These are phyloP conservation scores for Xylaria sp. DNA, from an alignment of 2,329 filamentous ascomycete genomes.

Conservation along the genomic window DNA sequence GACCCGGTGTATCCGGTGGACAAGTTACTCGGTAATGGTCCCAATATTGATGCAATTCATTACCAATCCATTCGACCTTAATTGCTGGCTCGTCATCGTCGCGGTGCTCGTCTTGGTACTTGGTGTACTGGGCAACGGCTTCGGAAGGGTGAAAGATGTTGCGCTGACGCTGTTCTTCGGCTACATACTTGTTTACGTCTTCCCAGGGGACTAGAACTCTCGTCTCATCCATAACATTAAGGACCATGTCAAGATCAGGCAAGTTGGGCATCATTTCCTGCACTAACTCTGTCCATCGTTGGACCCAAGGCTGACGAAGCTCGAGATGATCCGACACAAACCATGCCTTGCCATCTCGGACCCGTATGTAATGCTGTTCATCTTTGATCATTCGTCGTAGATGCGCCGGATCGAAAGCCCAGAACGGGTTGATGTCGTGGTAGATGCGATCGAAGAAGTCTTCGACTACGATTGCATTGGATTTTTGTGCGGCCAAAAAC, in stretches of 20 bases:
- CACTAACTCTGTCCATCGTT: conserved; percentile 62
- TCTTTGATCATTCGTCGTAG: conserved; percentile 53
- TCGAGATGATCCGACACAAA: conserved; percentile 47
- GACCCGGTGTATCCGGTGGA: conserved; percentile 62
- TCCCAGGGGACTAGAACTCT: conserved; percentile 70
- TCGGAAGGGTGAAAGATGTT: conserved; percentile 55
- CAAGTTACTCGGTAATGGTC: conserved; percentile 66
- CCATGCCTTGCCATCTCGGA: conserved; percentile 56
- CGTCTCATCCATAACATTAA: conserved; percentile 72
- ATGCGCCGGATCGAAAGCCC: conserved; percentile 61
- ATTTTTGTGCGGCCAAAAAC: conserved; percentile 63
- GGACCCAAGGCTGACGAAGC: conserved; percentile 54
- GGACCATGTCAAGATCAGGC: conserved; percentile 73
- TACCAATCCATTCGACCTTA: conserved; percentile 37
- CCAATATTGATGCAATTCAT: conserved; percentile 64
- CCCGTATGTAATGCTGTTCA: conserved; percentile 57
- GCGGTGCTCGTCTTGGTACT: conserved; percentile 49
- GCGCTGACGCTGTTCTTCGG: conserved; percentile 58
- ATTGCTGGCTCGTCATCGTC: conserved; percentile 34
- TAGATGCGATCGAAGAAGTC: conserved; percentile 73
- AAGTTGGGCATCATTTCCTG: conserved; percentile 60
- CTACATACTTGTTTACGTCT: conserved; percentile 62
- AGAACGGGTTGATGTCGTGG: conserved; percentile 69
- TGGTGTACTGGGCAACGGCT: conserved; percentile 57
- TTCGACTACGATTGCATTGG: conserved; percentile 65